Evolutionary conservation across 305 asterid species (phyloP), one percentile per base, ranked within the genome.

Genomic region (Fraxinus albicans): DNA sequence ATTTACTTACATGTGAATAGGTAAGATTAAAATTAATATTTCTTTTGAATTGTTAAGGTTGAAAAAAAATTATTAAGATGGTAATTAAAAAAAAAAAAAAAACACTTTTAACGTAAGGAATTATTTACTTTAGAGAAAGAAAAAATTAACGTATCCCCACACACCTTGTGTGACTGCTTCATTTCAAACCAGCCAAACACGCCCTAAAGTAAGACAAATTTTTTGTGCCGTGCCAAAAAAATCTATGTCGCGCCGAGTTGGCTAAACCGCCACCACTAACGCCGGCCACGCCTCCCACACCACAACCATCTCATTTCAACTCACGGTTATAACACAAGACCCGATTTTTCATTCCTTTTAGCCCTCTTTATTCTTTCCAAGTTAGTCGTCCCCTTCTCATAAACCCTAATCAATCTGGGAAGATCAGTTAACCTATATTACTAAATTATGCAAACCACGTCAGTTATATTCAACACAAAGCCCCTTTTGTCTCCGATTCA

Each of bases 391-490:
- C 21, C 15, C 70, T 27, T 42, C 81, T 27, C 74, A 78, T 58
- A 83, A 88, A 79, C 90, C 89, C 88, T 84, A 85, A 58, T 60
- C 35, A 55, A 72, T 75, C 53, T 82, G 58, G 35, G 67, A 55
- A 69, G 21, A 76, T 60, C 77, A 44, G n/a, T 79, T 73, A 8
- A 69, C 80, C 60, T 77, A 33, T 83, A 40, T 60, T 34, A 58
- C 74, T 73, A 8, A 40, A 88, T 78, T 83, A 96, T 96, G 99
- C 99, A 94, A 89, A 83, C 91, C 81, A 87, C 93, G 79, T 84
- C 91, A 50, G 85, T 86, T 81, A 77, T 86, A 79, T 90, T 91
- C 90, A 89, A 88, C 83, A 85, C 97, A 3, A 93, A 91, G 65
- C 98, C 97, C 53, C 81, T 86, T 27, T 77, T 92, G 85, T 90